Evolutionary conservation across 108 stramenopile genomes (phyloP), one percentile per base, ranked within the genome.

Genomic region (Chaetoceros muelleri): DNA sequence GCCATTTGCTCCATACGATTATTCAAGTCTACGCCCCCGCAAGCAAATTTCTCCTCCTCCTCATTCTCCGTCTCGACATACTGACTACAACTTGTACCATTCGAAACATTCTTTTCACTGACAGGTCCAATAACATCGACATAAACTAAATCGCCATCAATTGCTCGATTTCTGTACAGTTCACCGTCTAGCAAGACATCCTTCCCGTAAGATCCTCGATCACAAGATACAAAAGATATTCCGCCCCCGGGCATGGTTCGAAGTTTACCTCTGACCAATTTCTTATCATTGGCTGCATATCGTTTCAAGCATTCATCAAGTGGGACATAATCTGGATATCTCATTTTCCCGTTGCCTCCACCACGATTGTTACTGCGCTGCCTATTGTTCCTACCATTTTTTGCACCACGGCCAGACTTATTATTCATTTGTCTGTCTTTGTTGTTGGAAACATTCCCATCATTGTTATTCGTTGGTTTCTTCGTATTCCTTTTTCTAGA

Each of bases 121-220:
- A 50, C 64, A 24, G 40, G 30, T 19, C 76, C 66, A 1, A 78
- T 25, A 8, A 96, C 45, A 60, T 87, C 78, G 13, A 96, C 81
- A 75, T 75, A 93, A 2, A 96, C 92, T 17, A 57, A 51, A 66
- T 96, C 92, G 0, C 92, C 91, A 75, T 94, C 79, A 44, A 94
- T 58, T 0, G 88, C 88, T 13, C 95, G 70, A 64, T 96, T 96
- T 8, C 81, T 70, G 44, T 72, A 72, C 30, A 67, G 30, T 23
- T 73, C 72, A n/a, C 62, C 64, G 26, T 60, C 56, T 24, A 96
- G 57, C 27, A 87, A 22, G 20, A 94, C 69, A 62, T 96, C 95
- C 29, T 57, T 49, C n/a, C n/a, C 13, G 51, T 77, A 66, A 3
- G 57, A 55, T 7, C 87, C 87, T 28, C 83, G 72, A 73, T 93